Evolutionary conservation across 768 basidiomycete species (phyloP).

Genomic region (Tulasnella sp.): DNA sequence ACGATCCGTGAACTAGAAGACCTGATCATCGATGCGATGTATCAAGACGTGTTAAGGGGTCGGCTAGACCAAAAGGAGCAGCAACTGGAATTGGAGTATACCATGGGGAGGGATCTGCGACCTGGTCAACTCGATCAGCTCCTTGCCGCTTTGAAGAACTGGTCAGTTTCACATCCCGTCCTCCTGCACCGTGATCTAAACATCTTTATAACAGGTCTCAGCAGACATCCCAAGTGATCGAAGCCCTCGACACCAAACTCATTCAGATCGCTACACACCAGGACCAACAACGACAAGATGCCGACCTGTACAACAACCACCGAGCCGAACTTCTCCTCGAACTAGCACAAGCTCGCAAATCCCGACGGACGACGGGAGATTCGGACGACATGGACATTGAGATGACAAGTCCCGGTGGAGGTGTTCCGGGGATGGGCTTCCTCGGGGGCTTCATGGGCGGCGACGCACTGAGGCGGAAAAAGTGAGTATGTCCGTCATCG

Average conservation of each 20-base stretch:
- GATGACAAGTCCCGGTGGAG: background rate
- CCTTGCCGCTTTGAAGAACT: slow-evolving; percentile 49
- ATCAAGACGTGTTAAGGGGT: slow-evolving; percentile 76
- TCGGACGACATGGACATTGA: background rate
- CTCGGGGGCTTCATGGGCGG: no score
- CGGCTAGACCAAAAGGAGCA: slow-evolving; percentile 88
- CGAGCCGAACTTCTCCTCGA: slow-evolving; percentile 3
- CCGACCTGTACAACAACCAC: background rate
- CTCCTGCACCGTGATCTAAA: background rate
- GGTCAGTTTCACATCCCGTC: slow-evolving; percentile 34
- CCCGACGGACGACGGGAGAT: no score
- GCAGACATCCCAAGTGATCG: slow-evolving; percentile 57
- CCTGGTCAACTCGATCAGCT: slow-evolving; percentile 53
- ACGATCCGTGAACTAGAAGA: slow-evolving; percentile 86
- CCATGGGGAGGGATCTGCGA: slow-evolving; percentile 84
- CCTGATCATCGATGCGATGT: slow-evolving; percentile 93
- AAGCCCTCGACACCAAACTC: slow-evolving; percentile 62
- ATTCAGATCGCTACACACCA: slow-evolving; percentile 37
- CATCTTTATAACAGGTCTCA: slow-evolving; percentile 19
- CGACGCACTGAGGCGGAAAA: no score
- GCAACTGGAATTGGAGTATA: slow-evolving; percentile 84
- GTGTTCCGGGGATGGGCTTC: background rate
- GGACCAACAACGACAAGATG: slow-evolving; percentile 19
- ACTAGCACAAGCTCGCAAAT: slow-evolving; percentile 1
- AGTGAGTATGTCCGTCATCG: no score